phyloP scores from a whole-genome alignment of 768 basidiomycete genomes.

The Naganishia antarctica region DNA sequence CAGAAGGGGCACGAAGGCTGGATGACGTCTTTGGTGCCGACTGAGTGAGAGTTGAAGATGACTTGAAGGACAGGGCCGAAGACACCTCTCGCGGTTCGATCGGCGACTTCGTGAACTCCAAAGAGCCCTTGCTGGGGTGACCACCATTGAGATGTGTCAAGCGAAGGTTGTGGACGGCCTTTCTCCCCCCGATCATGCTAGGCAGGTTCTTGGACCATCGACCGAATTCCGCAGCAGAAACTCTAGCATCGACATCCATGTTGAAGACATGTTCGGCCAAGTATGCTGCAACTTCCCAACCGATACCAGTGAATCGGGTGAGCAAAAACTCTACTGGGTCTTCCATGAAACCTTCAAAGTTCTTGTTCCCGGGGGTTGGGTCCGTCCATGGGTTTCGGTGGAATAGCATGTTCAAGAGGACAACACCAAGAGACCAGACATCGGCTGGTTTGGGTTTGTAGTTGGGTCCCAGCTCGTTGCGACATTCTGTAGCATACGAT shows the following conservation, averaged over 20 bases:
- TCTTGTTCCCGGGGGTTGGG: constrained; percentile 71
- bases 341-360: constrained; percentile 70
- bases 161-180: constrained; percentile 40
- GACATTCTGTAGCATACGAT: constrained; percentile 65
- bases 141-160: constrained; percentile 24
- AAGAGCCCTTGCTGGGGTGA: constrained; percentile 12
- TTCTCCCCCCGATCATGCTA: constrained; percentile 56
- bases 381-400: constrained; percentile 99
- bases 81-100: constrained; percentile 27
- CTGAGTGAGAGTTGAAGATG: constrained; percentile 7
- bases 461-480: constrained; percentile 91
- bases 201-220: constrained; percentile 80
- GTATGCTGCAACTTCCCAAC: constrained; percentile 71
- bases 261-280: constrained; percentile 80
- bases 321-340: constrained; percentile 82
- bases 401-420: constrained; percentile 98
- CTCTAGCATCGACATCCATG: constrained; percentile 63
- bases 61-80: constrained; percentile 29
- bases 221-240: constrained; percentile 78
- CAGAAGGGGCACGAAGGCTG: neutral
- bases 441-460: constrained; percentile 93
- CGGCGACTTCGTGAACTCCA: constrained; percentile 29
- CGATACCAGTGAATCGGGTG: constrained; percentile 69
- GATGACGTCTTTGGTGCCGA: constrained; percentile 6
- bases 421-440: constrained; percentile 98